Conservation (phyloP, 1,284 basidiomycete species). For the Filobasidium uniguttulatum region DNA sequence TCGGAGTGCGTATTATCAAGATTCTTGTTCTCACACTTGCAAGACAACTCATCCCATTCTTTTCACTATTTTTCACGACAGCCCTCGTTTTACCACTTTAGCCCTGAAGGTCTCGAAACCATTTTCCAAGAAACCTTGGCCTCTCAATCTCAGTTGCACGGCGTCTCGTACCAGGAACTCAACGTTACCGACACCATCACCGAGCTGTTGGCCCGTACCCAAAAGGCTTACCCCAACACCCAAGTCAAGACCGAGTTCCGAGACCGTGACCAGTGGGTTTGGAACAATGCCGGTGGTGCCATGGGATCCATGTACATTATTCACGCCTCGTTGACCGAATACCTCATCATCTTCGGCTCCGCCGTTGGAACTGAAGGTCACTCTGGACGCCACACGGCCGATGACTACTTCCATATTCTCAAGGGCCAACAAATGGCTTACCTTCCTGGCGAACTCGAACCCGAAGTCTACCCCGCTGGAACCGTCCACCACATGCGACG, state of each 20-base stretch:
- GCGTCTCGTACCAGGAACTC: slow-evolving; percentile 1
- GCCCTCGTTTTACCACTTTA: slow-evolving; percentile 56
- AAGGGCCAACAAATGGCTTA: slow-evolving; percentile 89
- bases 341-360: slow-evolving; percentile 74
- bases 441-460: slow-evolving; percentile 59
- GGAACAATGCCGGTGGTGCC: slow-evolving; percentile 95
- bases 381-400: slow-evolving; percentile 76
- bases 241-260: slow-evolving; percentile 48
- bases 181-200: slow-evolving; percentile 48
- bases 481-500: slow-evolving; percentile 69
- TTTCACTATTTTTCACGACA: slow-evolving; percentile 17
- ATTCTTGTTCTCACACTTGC: not conserved
- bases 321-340: slow-evolving; percentile 80
- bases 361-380: slow-evolving; percentile 95
- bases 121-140: slow-evolving; percentile 30
- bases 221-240: slow-evolving; percentile 47
- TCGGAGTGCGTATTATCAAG: slow-evolving; percentile 27
- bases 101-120: slow-evolving; percentile 50
- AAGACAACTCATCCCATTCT: not conserved
- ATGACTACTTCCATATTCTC: slow-evolving; percentile 92
- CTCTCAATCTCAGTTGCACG: not conserved
- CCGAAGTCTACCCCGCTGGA: slow-evolving; percentile 71
- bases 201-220: slow-evolving; percentile 62
- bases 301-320: slow-evolving; percentile 96
- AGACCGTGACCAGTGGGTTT: slow-evolving; percentile 66